These are phyloP conservation scores for Brasenia schreberi DNA, from an alignment of 164 flowering plant genomes.

Conservation along the genomic window DNA sequence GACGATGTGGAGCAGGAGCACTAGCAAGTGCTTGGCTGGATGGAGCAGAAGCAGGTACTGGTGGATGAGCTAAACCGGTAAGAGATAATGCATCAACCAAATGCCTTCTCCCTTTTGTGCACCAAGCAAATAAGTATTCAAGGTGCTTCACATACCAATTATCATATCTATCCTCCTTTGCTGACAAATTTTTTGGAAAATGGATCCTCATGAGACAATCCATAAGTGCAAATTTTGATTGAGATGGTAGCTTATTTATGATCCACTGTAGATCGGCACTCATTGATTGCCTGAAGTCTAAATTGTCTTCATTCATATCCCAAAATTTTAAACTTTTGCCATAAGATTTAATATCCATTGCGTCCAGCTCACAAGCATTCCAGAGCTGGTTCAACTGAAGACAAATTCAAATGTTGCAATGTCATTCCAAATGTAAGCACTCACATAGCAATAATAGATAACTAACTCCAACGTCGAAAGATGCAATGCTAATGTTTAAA, in stretches of 20 bases:
- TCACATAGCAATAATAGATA: background rate
- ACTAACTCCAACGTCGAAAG: background rate
- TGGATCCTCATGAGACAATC: slow-evolving; percentile 37
- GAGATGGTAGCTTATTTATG: slow-evolving; percentile 27
- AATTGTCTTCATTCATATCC: slow-evolving; percentile 8
- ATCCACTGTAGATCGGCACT: slow-evolving; percentile 23
- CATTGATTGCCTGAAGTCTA: slow-evolving; percentile 5
- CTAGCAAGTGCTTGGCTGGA: slow-evolving; percentile 16
- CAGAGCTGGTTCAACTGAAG: slow-evolving; percentile 47
- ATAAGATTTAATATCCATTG: slow-evolving; percentile 21
- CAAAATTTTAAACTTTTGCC: slow-evolving; percentile 17
- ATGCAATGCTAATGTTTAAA: background rate
- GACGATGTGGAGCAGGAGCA: slow-evolving; percentile 5
- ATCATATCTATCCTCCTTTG: slow-evolving; percentile 26
- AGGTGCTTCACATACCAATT: slow-evolving; percentile 25
- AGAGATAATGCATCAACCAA: slow-evolving; percentile 14
- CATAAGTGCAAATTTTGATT: slow-evolving; percentile 27
- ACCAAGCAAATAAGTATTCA: slow-evolving; percentile 18
- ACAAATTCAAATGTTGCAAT: background rate
- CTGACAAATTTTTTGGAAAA: slow-evolving; percentile 17
- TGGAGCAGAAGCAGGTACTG: background rate
- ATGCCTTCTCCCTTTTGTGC: slow-evolving; percentile 19
- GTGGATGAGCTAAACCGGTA: background rate
- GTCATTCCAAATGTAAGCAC: background rate
- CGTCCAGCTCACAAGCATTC: slow-evolving; percentile 33